Conservation (phyloP, 75 land plant species). For the Larix kaempferi region DNA sequence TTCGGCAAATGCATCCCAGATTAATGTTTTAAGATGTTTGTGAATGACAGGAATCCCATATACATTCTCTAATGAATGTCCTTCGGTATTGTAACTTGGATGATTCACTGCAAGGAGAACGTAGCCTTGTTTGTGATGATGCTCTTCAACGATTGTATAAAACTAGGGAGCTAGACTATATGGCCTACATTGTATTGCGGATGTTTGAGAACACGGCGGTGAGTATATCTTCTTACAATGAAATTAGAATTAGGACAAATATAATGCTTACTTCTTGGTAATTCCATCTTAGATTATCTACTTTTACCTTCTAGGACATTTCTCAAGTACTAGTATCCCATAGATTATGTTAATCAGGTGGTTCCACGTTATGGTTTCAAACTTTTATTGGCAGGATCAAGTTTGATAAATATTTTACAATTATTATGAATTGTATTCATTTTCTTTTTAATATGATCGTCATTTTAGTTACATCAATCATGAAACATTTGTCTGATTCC, state of each 20-base stretch:
- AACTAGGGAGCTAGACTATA: conserved; percentile 95
- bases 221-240: neutral
- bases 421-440: too few species aligned
- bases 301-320: neutral
- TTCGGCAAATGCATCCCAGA: neutral
- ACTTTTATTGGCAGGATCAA: neutral
- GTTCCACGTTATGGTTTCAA: neutral
- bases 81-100: conserved; percentile 97
- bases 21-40: neutral
- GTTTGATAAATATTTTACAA: neutral
- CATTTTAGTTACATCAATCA: too few species aligned
- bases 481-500: too few species aligned
- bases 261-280: neutral
- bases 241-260: neutral
- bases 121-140: conserved; percentile 70
- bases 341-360: neutral
- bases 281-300: neutral
- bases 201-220: conserved; percentile 98
- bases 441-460: too few species aligned
- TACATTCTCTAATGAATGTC: conserved; percentile 97
- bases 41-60: conserved; percentile 93
- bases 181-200: conserved; percentile 92
- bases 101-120: conserved; percentile 88
- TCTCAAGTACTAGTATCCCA: neutral
- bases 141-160: conserved; percentile 80